phyloP scores from a whole-genome alignment of 2,329 filamentous ascomycete species.

The Trichoderma cornu-damae region DNA sequence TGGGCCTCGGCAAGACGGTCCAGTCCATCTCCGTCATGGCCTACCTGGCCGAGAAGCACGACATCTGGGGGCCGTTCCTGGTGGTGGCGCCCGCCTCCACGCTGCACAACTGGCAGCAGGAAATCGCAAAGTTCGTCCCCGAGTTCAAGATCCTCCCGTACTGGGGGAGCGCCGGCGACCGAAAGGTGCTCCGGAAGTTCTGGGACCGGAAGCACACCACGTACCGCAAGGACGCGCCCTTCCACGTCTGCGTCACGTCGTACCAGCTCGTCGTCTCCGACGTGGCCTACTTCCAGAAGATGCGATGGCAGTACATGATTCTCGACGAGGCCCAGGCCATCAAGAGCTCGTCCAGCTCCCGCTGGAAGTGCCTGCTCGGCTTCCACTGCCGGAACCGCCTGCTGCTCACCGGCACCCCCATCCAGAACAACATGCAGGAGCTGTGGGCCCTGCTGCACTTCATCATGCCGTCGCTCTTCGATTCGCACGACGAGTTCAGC shows the following conservation, averaged over 20 bases:
- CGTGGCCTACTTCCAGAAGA: slow-evolving; percentile 96
- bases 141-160: slow-evolving; percentile 93
- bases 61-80: slow-evolving; percentile 96
- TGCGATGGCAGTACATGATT: slow-evolving; percentile 99
- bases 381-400: slow-evolving; percentile 96
- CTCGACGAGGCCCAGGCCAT: slow-evolving; percentile 97
- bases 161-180: slow-evolving; percentile 91
- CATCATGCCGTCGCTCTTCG: slow-evolving; percentile 99
- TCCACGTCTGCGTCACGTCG: slow-evolving; percentile 93
- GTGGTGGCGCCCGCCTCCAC: slow-evolving; percentile 96
- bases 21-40: slow-evolving; percentile 99
- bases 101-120: slow-evolving; percentile 98
- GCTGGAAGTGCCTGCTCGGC: slow-evolving; percentile 91
- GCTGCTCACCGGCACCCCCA: slow-evolving; percentile 90
- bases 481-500: slow-evolving; percentile 87
- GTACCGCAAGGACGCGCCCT: slow-evolving; percentile 86
- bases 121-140: slow-evolving; percentile 92
- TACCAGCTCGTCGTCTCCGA: slow-evolving; percentile 97
- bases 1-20: slow-evolving; percentile 98
- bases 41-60: slow-evolving; percentile 93
- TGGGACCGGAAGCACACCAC: slow-evolving; percentile 98
- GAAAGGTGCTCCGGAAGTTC: slow-evolving; percentile 95
- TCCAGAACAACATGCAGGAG: slow-evolving; percentile 99
- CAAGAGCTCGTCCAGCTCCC: slow-evolving; percentile 92
- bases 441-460: slow-evolving; percentile 97